A percentile compares a stretch with the other conserved stretches of the same genome.
Conservation (phyloP, 192 early-diverging fungal species). For the Gaertneriomyces semiglobifer region DNA sequence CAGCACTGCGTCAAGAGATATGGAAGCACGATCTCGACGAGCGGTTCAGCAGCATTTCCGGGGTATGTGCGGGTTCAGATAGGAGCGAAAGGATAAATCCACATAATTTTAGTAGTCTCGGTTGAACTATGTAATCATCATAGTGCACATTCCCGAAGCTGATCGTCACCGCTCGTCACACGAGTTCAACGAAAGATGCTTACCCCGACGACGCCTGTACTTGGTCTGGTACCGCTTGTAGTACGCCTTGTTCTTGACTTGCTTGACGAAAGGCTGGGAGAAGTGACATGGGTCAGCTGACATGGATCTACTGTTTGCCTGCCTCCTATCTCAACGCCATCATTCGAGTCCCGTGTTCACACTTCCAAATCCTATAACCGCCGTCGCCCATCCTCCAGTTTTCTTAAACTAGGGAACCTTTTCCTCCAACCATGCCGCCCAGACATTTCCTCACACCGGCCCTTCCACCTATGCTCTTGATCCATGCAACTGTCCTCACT, state of each 20-base stretch:
- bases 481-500: no score
- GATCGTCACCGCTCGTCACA: background rate
- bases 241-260: constrained; percentile 98
- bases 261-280: constrained; percentile 59
- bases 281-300: background rate
- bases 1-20: background rate
- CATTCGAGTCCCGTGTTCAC: no score
- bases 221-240: constrained; percentile 99
- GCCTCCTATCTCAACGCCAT: no score
- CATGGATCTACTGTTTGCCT: no score
- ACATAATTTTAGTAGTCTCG: constrained; percentile 54
- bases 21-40: no score
- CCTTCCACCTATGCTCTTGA: no score
- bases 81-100: constrained; percentile 83
- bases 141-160: constrained; percentile 13
- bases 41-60: no score
- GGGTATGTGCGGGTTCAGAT: constrained; percentile 56
- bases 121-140: constrained; percentile 86
- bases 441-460: no score
- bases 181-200: constrained; percentile 19
- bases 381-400: no score
- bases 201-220: constrained; percentile 98
- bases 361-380: no score
- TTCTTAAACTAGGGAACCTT: no score
- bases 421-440: no score